A percentile compares a stretch with the other conserved stretches of the same genome.
phyloP scores from a whole-genome alignment of 441 rosid species.

The Euphorbia schlechtendalii region DNA sequence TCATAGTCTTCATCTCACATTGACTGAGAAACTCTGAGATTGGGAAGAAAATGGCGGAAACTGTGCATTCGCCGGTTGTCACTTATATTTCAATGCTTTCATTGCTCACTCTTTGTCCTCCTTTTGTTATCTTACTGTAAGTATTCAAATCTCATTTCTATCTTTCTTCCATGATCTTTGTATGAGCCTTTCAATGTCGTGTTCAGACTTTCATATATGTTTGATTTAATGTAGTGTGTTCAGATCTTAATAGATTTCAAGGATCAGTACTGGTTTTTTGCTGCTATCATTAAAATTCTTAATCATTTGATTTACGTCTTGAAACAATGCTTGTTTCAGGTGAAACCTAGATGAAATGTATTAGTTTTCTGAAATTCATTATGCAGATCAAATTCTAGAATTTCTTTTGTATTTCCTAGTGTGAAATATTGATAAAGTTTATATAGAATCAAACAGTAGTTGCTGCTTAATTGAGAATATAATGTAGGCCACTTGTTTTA shows the following conservation, averaged over 20 bases:
- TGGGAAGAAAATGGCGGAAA: slow-evolving; percentile 33
- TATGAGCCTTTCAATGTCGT: not conserved
- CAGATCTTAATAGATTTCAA: slow-evolving; percentile 7
- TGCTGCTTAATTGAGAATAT: not conserved
- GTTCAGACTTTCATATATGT: not conserved
- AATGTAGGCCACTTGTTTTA: not conserved
- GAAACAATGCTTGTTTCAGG: not conserved
- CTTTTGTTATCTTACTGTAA: slow-evolving; percentile 87
- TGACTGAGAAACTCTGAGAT: not conserved
- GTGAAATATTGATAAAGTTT: not conserved
- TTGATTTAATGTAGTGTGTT: not conserved
- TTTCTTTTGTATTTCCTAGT: not conserved
- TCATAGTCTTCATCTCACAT: not conserved
- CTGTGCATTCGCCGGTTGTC: slow-evolving; percentile 67
- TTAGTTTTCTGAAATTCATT: not conserved
- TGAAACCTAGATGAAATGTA: too few relatives aligned
- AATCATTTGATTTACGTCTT: not conserved
- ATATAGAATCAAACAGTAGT: not conserved
- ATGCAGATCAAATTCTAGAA: not conserved
- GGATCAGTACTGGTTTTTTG: not conserved
- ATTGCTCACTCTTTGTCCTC: slow-evolving; percentile 79
- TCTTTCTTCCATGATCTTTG: not conserved
- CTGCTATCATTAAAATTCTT: not conserved
- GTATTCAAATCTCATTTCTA: slow-evolving; percentile 15
- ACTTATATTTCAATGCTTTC: slow-evolving; percentile 82